These are phyloP conservation scores for Filobasidium uniguttulatum DNA, from an alignment of 1,284 basidiomycete species.

Conservation along the genomic window DNA sequence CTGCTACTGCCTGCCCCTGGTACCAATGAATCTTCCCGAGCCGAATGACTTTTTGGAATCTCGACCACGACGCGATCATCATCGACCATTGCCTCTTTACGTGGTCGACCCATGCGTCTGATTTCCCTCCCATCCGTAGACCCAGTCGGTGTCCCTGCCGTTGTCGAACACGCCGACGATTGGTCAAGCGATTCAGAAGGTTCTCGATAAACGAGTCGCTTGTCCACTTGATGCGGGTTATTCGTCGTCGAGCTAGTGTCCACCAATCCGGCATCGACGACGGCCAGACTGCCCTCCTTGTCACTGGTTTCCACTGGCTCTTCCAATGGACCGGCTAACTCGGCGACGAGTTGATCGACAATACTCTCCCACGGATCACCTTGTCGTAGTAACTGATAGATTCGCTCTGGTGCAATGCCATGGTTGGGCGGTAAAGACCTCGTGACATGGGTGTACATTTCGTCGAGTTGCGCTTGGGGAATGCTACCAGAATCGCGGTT, in stretches of 20 bases:
- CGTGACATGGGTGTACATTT: too few species aligned
- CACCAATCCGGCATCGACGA: too few species aligned
- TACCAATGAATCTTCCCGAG: too few species aligned
- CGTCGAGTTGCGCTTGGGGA: too few species aligned
- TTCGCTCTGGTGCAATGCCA: not conserved
- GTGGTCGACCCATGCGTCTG: not conserved
- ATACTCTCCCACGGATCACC: slow-evolving; percentile 2
- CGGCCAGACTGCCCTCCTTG: not conserved
- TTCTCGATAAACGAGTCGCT: not conserved
- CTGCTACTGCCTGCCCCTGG: too few species aligned
- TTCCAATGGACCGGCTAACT: not conserved
- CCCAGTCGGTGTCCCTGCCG: not conserved
- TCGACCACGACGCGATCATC: too few species aligned
- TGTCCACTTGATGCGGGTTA: not conserved
- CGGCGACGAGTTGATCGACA: not conserved
- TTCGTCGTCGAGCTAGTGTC: too few species aligned
- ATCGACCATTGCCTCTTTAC: too few species aligned
- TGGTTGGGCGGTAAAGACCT: not conserved
- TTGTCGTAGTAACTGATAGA: not conserved
- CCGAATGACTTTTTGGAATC: too few species aligned
- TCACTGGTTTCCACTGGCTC: not conserved
- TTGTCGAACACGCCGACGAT: not conserved
- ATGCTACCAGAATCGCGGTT: too few species aligned
- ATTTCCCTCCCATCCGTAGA: not conserved
- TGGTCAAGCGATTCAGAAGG: not conserved